Percentiles rank a stretch among this genome's conserved stretches.
Evolutionary conservation across 495 filamentous ascomycete genomes (phyloP).

Genomic region (Cairneyella variabilis): DNA sequence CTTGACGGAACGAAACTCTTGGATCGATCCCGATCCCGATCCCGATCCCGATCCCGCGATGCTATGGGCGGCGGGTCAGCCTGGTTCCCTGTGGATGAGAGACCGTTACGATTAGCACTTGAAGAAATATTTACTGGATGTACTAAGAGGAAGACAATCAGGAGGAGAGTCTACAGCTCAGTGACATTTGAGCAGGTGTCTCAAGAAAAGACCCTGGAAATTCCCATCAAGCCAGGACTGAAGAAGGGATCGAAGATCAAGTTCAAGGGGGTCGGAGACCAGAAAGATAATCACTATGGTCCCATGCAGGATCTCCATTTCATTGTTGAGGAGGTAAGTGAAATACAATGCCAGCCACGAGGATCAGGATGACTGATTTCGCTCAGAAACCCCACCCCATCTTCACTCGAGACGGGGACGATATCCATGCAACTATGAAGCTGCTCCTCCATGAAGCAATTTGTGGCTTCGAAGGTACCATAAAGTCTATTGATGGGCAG

Average conservation of each 20-base stretch:
- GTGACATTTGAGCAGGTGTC: too few relatives aligned
- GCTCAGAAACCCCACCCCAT: slow-evolving; percentile 73
- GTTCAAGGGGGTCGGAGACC: slow-evolving; percentile 89
- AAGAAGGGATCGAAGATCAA: slow-evolving; percentile 96
- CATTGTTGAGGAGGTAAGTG: slow-evolving; percentile 86
- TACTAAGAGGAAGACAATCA: too few relatives aligned
- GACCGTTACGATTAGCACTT: not conserved
- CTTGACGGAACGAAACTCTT: slow-evolving; percentile 77
- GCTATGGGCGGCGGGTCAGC: too few relatives aligned
- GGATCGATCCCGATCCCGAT: slow-evolving; percentile 62
- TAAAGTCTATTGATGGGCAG: too few relatives aligned
- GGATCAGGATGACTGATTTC: slow-evolving; percentile 8
- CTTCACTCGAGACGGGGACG: slow-evolving; percentile 79
- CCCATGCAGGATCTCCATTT: slow-evolving; percentile 79
- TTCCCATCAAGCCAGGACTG: slow-evolving; percentile 86
- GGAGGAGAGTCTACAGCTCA: too few relatives aligned
- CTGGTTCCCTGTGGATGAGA: not conserved
- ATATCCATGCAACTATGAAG: slow-evolving; percentile 70
- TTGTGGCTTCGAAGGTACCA: too few relatives aligned
- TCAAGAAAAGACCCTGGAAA: slow-evolving; percentile 81
- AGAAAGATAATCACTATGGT: slow-evolving; percentile 79
- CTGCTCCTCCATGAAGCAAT: slow-evolving; percentile 30
- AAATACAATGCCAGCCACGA: slow-evolving; percentile 7
- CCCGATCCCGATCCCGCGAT: too few relatives aligned
- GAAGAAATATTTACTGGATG: too few relatives aligned